Evolutionary conservation across 2,329 filamentous ascomycete genomes (phyloP), one percentile per base, ranked within the genome.

Genomic region (Claviceps purpurea): DNA sequence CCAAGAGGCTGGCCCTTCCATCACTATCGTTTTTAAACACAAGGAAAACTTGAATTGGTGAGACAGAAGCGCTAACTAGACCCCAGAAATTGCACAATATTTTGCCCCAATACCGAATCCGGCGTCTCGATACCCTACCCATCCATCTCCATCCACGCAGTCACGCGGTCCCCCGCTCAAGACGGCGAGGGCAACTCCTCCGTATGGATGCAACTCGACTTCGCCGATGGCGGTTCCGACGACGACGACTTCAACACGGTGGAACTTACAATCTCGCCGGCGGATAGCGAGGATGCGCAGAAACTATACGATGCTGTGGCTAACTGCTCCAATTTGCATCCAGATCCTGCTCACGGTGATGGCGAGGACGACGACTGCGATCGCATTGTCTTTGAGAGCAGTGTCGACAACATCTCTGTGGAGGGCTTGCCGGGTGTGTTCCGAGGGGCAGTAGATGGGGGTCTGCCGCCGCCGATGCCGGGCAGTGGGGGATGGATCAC

Each of bases 401-500:
- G 58, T 52, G 61, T 58, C 4, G 75, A 75, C 22, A 69, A 74
- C 45, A 74, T 78, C 56, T 72, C 73, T 0, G 65, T 82, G 2
- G 78, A 81, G 38, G 80, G 78, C 0, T 72, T 79, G 59, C 70
- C 72, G 0, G 79, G 79, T 11, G 78, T 81, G 5, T 65, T 78
- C 50, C 68, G 66, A 41, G 76, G 76, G 16, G 65, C 67, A 13
- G 59, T 59, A 5, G 68, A 71, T 52, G 77, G 77, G 0, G 76
- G 73, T 2, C 62, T 84, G 24, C 81, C 81, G n/a, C 80, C 81
- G 1, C 78, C 82, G 0, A 78, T 86, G 65, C 84, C 86, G 0
- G 85, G 86, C 1, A 87, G 85, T 49, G 79, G 79, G 0, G 86
- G 86, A 0, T 91, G 87, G 87, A 89, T 97, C 62, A 97, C 91